Evolutionary conservation across 1,284 basidiomycete genomes (phyloP).

Genomic region (Calocybe gambosa): DNA sequence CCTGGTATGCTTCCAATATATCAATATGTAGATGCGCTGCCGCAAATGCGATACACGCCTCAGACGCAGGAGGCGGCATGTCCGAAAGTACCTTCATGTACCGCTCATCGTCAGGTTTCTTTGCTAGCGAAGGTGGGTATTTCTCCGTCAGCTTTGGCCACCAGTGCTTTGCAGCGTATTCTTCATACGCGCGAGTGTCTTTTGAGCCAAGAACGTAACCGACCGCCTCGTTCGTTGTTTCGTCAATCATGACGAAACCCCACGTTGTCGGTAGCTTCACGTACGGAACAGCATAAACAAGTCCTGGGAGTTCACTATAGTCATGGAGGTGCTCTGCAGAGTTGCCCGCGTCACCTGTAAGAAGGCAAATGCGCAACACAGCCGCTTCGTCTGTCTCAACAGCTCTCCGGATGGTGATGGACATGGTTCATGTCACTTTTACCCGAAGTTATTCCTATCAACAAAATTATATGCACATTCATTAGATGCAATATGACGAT

Average conservation of each 20-base stretch:
- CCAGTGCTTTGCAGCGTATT: slow-evolving; percentile 45
- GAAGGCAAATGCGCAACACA: slow-evolving; percentile 64
- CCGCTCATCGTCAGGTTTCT: slow-evolving; percentile 41
- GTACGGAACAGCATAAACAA: slow-evolving; percentile 70
- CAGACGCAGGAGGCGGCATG: slow-evolving; percentile 36
- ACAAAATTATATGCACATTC: neutral
- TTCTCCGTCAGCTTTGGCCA: slow-evolving; percentile 49
- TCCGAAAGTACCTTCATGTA: slow-evolving; percentile 46
- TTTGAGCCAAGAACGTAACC: slow-evolving; percentile 58
- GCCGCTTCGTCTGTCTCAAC: slow-evolving; percentile 45
- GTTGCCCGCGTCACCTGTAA: slow-evolving; percentile 64
- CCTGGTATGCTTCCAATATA: slow-evolving; percentile 52
- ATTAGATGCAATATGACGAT: neutral
- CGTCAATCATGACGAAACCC: slow-evolving; percentile 67
- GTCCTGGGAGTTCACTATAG: slow-evolving; percentile 56
- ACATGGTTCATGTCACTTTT: slow-evolving; percentile 22
- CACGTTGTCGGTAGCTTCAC: slow-evolving; percentile 59
- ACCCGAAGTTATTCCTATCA: neutral
- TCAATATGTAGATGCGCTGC: slow-evolving; percentile 66
- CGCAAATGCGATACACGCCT: slow-evolving; percentile 46
- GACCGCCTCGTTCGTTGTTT: slow-evolving; percentile 38
- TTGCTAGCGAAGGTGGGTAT: slow-evolving; percentile 37
- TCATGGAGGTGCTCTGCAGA: slow-evolving; percentile 59
- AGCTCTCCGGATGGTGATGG: slow-evolving; percentile 50
- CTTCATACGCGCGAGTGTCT: slow-evolving; percentile 56